phyloP scores from a whole-genome alignment of 2,329 filamentous ascomycete genomes.

The Didymella pomorum region DNA sequence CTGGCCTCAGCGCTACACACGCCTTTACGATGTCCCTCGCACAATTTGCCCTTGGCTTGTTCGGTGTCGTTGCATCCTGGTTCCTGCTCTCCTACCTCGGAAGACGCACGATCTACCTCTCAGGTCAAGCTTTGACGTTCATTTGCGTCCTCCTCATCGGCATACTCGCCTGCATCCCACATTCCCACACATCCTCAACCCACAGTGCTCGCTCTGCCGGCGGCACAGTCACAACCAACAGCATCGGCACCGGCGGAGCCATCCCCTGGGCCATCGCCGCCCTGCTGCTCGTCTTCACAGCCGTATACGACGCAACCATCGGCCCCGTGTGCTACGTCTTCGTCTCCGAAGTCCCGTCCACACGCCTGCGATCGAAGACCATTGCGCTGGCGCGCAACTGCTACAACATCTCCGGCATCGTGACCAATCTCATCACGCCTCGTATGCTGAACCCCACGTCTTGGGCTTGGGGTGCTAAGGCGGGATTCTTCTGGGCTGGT shows the following conservation, averaged over 20 bases:
- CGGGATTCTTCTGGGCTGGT: constrained; percentile 85
- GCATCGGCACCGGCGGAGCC: not conserved
- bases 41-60: constrained; percentile 32
- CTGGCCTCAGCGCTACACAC: constrained; percentile 18
- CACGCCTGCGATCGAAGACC: constrained; percentile 85
- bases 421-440: constrained; percentile 82
- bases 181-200: not conserved
- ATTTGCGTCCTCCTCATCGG: constrained; percentile 78
- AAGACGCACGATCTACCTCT: constrained; percentile 75
- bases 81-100: constrained; percentile 79
- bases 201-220: not conserved
- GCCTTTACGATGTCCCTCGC: constrained; percentile 78
- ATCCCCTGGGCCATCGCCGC: constrained; percentile 22
- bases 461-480: constrained; percentile 85
- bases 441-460: constrained; percentile 52
- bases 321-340: constrained; percentile 66
- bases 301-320: constrained; percentile 23
- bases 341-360: constrained; percentile 80
- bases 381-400: constrained; percentile 80
- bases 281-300: constrained; percentile 22
- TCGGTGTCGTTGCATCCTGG: constrained; percentile 76
- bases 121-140: constrained; percentile 64
- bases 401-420: constrained; percentile 79
- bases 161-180: constrained; percentile 65
- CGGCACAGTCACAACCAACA: not conserved